Evolutionary conservation across 2,329 filamentous ascomycete species (phyloP).

Genomic region (Phoma sp.): DNA sequence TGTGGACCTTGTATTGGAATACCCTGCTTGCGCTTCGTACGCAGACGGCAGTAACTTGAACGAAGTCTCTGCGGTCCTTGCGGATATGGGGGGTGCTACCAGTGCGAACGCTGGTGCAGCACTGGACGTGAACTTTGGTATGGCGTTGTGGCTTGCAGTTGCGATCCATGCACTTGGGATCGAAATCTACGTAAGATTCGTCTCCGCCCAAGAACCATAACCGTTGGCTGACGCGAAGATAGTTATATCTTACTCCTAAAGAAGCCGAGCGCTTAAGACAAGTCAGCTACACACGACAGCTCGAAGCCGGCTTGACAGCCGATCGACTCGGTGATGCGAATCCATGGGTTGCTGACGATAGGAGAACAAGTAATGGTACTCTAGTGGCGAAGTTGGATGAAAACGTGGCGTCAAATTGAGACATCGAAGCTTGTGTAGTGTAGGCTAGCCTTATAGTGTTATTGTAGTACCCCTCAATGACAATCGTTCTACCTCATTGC

Average conservation of each 20-base stretch:
- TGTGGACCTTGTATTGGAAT: slow-evolving; percentile 33
- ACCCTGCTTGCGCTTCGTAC: slow-evolving; percentile 57
- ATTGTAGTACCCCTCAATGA: too few species aligned
- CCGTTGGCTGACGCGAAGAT: neutral
- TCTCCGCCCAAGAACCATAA: neutral
- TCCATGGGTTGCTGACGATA: slow-evolving; percentile 20
- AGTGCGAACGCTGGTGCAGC: slow-evolving; percentile 51
- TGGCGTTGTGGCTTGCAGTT: slow-evolving; percentile 62
- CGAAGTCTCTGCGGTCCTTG: slow-evolving; percentile 30
- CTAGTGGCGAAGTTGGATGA: neutral
- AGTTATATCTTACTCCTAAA: slow-evolving; percentile 55
- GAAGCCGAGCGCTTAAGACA: slow-evolving; percentile 62
- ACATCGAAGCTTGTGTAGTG: neutral
- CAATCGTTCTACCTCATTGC: too few species aligned
- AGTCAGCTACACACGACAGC: slow-evolving; percentile 64
- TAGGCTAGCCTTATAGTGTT: too few species aligned
- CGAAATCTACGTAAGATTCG: slow-evolving; percentile 52
- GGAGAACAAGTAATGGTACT: neutral
- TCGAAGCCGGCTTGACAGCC: slow-evolving; percentile 53
- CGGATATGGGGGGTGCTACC: slow-evolving; percentile 31
- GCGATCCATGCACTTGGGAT: slow-evolving; percentile 55
- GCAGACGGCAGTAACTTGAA: slow-evolving; percentile 43
- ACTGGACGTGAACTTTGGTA: slow-evolving; percentile 60
- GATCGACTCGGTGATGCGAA: slow-evolving; percentile 42
- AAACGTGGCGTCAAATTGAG: neutral